phyloP scores from a whole-genome alignment of 1,139 yeast genomes.

The Kazachstania sp. region DNA sequence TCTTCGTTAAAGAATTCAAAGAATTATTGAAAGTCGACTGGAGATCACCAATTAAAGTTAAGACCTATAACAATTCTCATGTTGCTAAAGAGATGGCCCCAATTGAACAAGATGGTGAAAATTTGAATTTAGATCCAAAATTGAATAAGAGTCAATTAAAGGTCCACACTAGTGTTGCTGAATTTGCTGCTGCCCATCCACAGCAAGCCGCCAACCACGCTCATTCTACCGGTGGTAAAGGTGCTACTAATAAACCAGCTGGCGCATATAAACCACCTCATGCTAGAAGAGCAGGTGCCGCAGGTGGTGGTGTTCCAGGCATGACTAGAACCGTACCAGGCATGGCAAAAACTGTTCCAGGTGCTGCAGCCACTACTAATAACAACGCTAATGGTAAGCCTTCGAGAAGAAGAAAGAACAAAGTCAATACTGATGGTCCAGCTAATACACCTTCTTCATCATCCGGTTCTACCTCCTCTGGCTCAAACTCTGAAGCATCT shows the following conservation, averaged over 20 bases:
- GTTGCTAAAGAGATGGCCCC: background rate
- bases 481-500: conserved; percentile 17
- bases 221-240: conserved; percentile 19
- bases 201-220: conserved; percentile 14
- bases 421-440: conserved; percentile 18
- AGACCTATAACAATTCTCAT: conserved; percentile 18
- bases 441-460: conserved; percentile 6
- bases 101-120: conserved; percentile 47
- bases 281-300: conserved; percentile 51
- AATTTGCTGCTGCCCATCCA: conserved; percentile 42
- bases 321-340: conserved; percentile 29
- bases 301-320: conserved; percentile 29
- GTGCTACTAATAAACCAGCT: conserved; percentile 40
- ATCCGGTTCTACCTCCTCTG: conserved; percentile 5
- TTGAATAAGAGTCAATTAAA: conserved; percentile 22
- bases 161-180: conserved; percentile 61
- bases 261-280: conserved; percentile 97
- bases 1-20: conserved; percentile 67
- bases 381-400: too few relatives aligned
- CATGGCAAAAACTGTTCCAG: conserved; percentile 14
- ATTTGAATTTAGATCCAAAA: conserved; percentile 40
- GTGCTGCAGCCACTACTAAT: conserved; percentile 31
- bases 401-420: conserved; percentile 55
- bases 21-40: conserved; percentile 79
- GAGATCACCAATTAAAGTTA: conserved; percentile 48